Evolutionary conservation across 306 rosid species (phyloP).

Genomic region (Dryas octopetala): DNA sequence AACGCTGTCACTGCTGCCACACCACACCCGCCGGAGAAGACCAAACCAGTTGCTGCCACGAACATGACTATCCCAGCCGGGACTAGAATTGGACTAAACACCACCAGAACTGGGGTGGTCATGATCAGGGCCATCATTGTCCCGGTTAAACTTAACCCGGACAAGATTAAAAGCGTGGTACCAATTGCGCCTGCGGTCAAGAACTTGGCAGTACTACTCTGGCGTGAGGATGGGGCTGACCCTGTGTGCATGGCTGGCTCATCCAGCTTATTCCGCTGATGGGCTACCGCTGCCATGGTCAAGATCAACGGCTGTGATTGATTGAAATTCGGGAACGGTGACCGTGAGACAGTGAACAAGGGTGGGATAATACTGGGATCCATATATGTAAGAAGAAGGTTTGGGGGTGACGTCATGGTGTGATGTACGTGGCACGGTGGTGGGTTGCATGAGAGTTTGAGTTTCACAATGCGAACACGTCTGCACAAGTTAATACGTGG

Average conservation of each 20-base stretch:
- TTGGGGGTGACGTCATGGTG: too few relatives aligned
- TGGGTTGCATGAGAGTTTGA: too few relatives aligned
- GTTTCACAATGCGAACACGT: too few relatives aligned
- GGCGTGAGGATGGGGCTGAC: constrained; percentile 32
- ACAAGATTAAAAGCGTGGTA: constrained; percentile 44
- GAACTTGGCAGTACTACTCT: constrained; percentile 37
- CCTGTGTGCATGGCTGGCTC: constrained; percentile 1
- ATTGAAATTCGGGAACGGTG: too few relatives aligned
- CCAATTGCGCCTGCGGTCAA: constrained; percentile 53
- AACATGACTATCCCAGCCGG: constrained; percentile 40
- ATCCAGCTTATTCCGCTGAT: background rate
- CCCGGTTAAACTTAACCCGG: constrained; percentile 50
- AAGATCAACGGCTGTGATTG: too few relatives aligned
- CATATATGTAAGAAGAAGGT: too few relatives aligned
- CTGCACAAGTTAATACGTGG: too few relatives aligned
- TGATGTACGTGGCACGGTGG: too few relatives aligned
- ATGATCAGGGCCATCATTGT: constrained; percentile 50
- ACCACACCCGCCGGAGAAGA: constrained; percentile 53
- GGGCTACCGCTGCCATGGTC: too few relatives aligned
- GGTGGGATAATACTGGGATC: too few relatives aligned
- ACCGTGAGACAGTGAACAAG: too few relatives aligned
- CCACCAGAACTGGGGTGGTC: constrained; percentile 54
- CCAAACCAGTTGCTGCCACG: constrained; percentile 42
- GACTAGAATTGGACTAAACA: constrained; percentile 59
- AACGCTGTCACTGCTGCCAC: constrained; percentile 50